These are phyloP conservation scores for Aspergillus awamori DNA, from an alignment of 2,329 filamentous ascomycete species.

Conservation along the genomic window DNA sequence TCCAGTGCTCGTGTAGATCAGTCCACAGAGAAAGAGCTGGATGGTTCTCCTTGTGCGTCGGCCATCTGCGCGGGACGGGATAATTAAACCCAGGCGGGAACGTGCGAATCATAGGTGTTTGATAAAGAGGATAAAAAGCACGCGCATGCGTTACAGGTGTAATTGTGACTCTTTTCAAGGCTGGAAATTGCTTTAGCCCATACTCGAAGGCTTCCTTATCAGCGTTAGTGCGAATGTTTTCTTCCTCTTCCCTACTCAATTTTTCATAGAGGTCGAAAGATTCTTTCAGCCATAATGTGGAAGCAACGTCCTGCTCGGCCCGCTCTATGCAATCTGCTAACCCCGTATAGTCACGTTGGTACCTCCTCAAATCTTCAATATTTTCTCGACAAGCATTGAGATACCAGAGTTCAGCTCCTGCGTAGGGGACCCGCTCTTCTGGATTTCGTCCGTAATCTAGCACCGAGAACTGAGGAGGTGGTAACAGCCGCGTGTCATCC, in stretches of 20 bases:
- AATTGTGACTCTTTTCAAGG: slow-evolving; percentile 41
- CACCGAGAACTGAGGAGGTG: not conserved
- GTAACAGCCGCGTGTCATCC: slow-evolving; percentile 25
- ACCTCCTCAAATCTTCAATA: slow-evolving; percentile 10
- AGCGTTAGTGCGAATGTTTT: not conserved
- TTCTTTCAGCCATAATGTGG: not conserved
- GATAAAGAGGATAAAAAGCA: slow-evolving; percentile 41
- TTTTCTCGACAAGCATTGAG: slow-evolving; percentile 18
- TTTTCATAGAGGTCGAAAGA: not conserved
- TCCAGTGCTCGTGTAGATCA: slow-evolving; percentile 17
- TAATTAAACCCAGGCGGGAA: slow-evolving; percentile 47
- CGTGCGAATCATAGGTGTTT: slow-evolving; percentile 48
- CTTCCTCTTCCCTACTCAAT: not conserved
- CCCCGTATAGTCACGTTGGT: slow-evolving; percentile 14
- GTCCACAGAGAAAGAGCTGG: not conserved
- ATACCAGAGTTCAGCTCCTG: slow-evolving; percentile 21
- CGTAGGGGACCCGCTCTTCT: not conserved
- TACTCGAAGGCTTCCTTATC: slow-evolving; percentile 31
- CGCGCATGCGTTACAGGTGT: slow-evolving; percentile 46
- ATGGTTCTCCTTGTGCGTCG: not conserved
- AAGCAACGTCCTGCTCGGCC: not conserved
- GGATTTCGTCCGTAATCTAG: not conserved
- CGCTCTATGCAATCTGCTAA: not conserved
- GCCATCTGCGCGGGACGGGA: slow-evolving; percentile 41
- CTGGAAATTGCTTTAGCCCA: slow-evolving; percentile 39